Base-by-base conservation (phyloP, 2,329 filamentous ascomycete genomes). In the Penicillium sp. region DNA sequence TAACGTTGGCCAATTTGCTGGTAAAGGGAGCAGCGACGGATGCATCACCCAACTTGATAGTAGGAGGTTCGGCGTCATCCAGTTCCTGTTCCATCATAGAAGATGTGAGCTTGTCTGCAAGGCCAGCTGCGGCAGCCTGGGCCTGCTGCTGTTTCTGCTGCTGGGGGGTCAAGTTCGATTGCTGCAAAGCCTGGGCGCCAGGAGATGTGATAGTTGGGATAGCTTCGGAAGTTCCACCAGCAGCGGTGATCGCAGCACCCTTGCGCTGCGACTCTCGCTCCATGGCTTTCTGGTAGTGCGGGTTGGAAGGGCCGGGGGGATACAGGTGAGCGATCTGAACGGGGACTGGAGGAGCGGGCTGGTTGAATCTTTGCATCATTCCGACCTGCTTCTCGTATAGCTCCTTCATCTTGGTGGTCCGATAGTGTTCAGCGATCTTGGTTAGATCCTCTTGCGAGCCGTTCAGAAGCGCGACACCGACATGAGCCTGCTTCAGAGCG, bases 11-110 rank as follows among this genome's bases (percentile, higher is more conserved):
- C 42, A 99, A 84, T 79, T 99, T 99, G 73, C 91, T 96, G 0
- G 94, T 99, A 75, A 99, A 99, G 0, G 94, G 94, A 0, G 94
- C 94, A 39, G 94, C 94, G 53, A 97, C 93, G 0, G 94, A 99
- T 7, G 94, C 94, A 74, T 99, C 94, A 61, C 94, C 94, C 43
- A 99, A 85, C 79, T 99, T 99, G 73, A 99, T 90, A 3, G 92
- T 92, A 2, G 95, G 94, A 1, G 94, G 93, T 74, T 97, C 94
- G 64, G 86, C 88, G 50, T 95, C 90, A 63, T 90, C 89, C 55
- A 97, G 78, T 71, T 97, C 91, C 51, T 85, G 84, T 68, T 97
- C 91, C 87, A 97, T 88, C 89, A 97, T 92, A 50, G 85, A 87
- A 54, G 85, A 82, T 7, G 91, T 90, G 64, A 97, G 83, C 76